Percentiles rank a stretch among this genome's conserved stretches.
phyloP scores from a whole-genome alignment of 2,329 filamentous ascomycete species.

The Colletotrichum sp. region DNA sequence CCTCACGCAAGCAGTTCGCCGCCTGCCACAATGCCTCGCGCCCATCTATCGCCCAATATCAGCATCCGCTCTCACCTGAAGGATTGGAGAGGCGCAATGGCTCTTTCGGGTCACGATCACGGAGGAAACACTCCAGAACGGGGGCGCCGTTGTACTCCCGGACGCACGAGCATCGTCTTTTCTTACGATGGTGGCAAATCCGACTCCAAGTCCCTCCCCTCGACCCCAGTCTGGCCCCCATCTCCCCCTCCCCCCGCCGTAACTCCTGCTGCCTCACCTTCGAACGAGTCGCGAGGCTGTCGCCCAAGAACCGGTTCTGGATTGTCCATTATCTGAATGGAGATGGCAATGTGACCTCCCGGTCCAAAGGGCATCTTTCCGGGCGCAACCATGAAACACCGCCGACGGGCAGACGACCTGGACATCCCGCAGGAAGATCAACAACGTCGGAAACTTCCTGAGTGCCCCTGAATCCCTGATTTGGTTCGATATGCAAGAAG shows the following conservation, averaged over 20 bases:
- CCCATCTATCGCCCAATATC: not conserved
- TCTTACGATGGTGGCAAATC: slow-evolving; percentile 6
- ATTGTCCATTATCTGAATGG: not conserved
- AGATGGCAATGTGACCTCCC: not conserved
- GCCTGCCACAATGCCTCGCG: not conserved
- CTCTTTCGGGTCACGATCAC: not conserved
- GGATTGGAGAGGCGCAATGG: not conserved
- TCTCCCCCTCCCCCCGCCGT: not conserved
- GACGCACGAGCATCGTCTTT: not conserved
- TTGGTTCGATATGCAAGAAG: not conserved
- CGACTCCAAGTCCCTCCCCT: not conserved
- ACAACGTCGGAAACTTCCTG: not conserved
- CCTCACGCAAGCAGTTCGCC: not conserved
- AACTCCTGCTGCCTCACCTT: not conserved
- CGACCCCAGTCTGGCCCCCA: not conserved
- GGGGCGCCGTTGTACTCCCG: not conserved
- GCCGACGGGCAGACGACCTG: not conserved
- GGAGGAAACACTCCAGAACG: not conserved
- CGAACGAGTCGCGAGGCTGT: not conserved
- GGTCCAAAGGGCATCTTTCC: not conserved
- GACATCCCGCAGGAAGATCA: not conserved
- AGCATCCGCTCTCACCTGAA: not conserved
- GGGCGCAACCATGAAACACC: not conserved
- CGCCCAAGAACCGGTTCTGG: not conserved
- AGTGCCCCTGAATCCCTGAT: not conserved